Conservation (phyloP, 2,329 filamentous ascomycete genomes). For the Rosellinia necatrix region DNA sequence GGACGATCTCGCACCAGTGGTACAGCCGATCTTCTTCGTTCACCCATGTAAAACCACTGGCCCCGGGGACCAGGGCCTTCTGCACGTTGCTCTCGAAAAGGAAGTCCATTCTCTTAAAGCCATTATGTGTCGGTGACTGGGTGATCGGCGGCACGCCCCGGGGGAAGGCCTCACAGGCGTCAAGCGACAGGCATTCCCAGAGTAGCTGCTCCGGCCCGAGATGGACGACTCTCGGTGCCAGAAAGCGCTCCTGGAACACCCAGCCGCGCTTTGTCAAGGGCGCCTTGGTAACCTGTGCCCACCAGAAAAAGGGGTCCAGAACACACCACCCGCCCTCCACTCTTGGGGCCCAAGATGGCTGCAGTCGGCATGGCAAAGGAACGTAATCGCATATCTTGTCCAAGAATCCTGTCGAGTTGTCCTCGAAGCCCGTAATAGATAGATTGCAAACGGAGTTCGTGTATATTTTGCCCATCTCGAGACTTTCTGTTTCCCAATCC, state of each 20-base stretch:
- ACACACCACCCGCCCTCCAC: neutral
- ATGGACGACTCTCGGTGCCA: slow-evolving; percentile 1
- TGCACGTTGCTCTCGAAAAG: neutral
- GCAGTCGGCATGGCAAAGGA: neutral
- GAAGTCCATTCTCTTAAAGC: neutral
- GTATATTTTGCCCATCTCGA: slow-evolving; percentile 1
- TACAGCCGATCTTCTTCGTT: neutral
- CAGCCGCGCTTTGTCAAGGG: neutral
- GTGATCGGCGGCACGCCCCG: neutral
- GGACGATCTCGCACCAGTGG: neutral
- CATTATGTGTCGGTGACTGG: neutral
- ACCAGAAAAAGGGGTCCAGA: slow-evolving; percentile 7
- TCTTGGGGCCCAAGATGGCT: neutral
- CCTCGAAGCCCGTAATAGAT: neutral
- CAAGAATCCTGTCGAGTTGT: slow-evolving; percentile 1
- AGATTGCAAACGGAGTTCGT: neutral
- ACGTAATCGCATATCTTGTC: neutral
- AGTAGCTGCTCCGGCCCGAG: neutral
- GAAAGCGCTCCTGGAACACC: slow-evolving; percentile 8
- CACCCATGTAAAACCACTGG: neutral
- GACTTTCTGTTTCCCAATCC: neutral
- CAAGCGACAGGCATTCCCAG: slow-evolving; percentile 1
- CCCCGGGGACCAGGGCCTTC: neutral
- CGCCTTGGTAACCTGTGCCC: neutral
- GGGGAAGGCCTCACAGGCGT: slow-evolving; percentile 3